Evolutionary conservation across 2,329 filamentous ascomycete genomes (phyloP).

Genomic region (Ceratocystis smalleyi): DNA sequence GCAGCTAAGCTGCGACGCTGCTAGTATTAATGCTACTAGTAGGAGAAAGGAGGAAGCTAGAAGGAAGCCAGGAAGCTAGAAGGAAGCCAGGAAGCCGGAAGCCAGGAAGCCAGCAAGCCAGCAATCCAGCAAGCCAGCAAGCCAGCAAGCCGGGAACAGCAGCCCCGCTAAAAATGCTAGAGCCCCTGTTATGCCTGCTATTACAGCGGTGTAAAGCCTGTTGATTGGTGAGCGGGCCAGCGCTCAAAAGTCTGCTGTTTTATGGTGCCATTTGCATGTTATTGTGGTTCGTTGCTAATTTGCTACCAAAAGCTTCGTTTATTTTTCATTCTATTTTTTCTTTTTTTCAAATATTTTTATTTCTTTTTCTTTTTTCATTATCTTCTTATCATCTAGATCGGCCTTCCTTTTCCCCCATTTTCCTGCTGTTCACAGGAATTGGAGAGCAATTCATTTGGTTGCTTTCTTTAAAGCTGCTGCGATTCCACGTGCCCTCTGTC

Average conservation of each 20-base stretch:
- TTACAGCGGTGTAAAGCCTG: conserved; percentile 1
- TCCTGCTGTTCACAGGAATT: neutral
- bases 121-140: no score
- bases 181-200: neutral
- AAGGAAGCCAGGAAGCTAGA: no score
- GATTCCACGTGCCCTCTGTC: neutral
- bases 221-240: conserved; percentile 7
- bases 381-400: neutral
- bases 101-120: neutral
- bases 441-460: neutral
- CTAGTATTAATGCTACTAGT: no score
- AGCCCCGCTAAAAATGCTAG: neutral
- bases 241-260: conserved; percentile 8
- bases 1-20: no score
- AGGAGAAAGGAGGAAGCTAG: no score
- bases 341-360: neutral
- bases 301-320: neutral
- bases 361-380: neutral
- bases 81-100: no score
- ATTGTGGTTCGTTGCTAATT: conserved; percentile 14
- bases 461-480: neutral
- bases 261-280: conserved; percentile 15
- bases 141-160: neutral
- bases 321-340: neutral
- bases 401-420: neutral